Evolutionary conservation across 345 rosid species (phyloP), one percentile per base, ranked within the genome.

Genomic region (Clausena lansium): DNA sequence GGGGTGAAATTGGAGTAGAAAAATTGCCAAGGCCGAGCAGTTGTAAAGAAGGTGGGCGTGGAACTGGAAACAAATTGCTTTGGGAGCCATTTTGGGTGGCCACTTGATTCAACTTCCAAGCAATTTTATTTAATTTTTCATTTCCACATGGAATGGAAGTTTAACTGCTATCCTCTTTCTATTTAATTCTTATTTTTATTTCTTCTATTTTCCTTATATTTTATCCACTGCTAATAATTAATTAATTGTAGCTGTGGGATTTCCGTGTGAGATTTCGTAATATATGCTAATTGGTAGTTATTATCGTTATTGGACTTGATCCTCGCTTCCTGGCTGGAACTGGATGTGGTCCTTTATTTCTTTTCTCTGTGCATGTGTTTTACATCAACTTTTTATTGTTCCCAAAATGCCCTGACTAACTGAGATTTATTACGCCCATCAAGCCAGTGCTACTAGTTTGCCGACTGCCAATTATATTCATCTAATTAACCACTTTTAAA

Each of bases 11-110:
- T 71, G 91, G 88, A 71, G 83, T 77, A 68, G 77, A 74, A 39
- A 82, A 83, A 32, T 71, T 79, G 41, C 74, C 54, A 20, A 83
- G 80, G 70, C 81, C 78, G 47, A 81, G 84, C 55, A 87, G 91
- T 64, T 90, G 95, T 88, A 86, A 78, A 62, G 91, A 87, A 76
- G 83, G 84, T 54, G 87, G 82, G 33, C n/a, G 64, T 24, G 27
- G 61, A 58, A 28, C 28, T 35, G 89, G 80, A 82, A 74, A 87
- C 73, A 85, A 79, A 41, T 77, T 89, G 85, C 74, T 84, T 45
- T 88, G 89, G 91, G 84, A 87, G 84, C 82, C 82, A 80, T 79
- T 80, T 73, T 86, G 85, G 87, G 89, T 91, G 87, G 86, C 87
- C 71, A 84, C 91, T 65, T 89, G 60, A 77, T n/a, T 52, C 45